Evolutionary conservation across 345 rosid genomes (phyloP).

Genomic region (Garcia nutans): DNA sequence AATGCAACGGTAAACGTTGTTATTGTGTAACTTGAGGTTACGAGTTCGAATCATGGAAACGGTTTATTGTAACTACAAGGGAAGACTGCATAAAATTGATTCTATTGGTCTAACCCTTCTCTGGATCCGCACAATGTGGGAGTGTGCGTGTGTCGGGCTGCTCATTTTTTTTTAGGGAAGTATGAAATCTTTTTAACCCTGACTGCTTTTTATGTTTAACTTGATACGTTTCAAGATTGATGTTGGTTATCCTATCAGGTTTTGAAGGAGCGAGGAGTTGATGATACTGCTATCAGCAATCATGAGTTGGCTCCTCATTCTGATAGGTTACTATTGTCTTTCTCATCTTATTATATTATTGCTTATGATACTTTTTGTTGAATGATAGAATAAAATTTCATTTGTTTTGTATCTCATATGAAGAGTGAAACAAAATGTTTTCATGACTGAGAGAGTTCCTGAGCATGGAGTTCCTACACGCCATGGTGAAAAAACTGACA

Average conservation of each 20-base stretch:
- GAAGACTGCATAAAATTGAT: too few species aligned
- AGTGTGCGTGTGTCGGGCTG: too few species aligned
- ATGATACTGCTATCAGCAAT: slow-evolving; percentile 39
- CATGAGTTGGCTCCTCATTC: slow-evolving; percentile 41
- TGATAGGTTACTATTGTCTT: slow-evolving; percentile 47
- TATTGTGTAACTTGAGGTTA: too few species aligned
- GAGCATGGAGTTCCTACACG: slow-evolving; percentile 33
- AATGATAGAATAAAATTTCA: not conserved
- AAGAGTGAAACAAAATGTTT: slow-evolving; percentile 46
- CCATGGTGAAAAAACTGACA: slow-evolving; percentile 41
- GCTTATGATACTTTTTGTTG: not conserved
- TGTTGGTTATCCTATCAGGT: slow-evolving; percentile 43
- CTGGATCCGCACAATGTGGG: too few species aligned
- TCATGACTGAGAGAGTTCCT: slow-evolving; percentile 46
- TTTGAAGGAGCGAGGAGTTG: slow-evolving; percentile 66
- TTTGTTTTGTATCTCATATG: not conserved
- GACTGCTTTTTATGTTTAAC: not conserved
- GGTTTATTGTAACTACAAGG: too few species aligned
- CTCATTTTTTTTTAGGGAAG: too few species aligned
- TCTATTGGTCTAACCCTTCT: too few species aligned
- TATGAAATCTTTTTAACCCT: too few species aligned
- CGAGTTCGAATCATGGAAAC: too few species aligned
- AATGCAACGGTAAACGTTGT: too few species aligned
- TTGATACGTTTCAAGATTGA: not conserved
- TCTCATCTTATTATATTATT: not conserved